A percentile compares a stretch with the other conserved stretches of the same genome.
phyloP scores from a whole-genome alignment of 2,329 filamentous ascomycete genomes.

The Fusarium irregulare region DNA sequence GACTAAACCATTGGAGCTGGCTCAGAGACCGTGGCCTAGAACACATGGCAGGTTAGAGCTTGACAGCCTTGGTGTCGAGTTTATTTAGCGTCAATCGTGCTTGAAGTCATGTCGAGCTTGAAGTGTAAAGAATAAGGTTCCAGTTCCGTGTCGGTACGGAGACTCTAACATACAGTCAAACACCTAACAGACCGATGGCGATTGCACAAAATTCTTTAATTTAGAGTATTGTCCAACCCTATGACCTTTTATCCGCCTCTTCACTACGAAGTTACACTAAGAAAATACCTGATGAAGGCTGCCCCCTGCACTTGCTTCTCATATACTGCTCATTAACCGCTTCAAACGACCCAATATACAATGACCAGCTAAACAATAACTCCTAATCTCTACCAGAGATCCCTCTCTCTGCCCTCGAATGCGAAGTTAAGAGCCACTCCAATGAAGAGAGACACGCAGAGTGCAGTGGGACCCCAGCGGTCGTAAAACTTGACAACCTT shows the following conservation, averaged over 20 bases:
- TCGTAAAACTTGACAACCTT: conserved; percentile 94
- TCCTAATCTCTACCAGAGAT: conserved; percentile 58
- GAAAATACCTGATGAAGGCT: conserved; percentile 10
- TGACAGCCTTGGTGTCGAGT: neutral
- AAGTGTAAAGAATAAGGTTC: neutral
- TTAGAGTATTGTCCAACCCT: neutral
- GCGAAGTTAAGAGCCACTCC: conserved; percentile 85
- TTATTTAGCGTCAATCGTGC: neutral
- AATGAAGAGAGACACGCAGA: conserved; percentile 78
- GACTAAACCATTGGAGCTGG: neutral
- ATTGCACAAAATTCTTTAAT: conserved; percentile 1
- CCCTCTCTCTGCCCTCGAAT: conserved; percentile 74
- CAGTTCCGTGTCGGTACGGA: conserved; percentile 13
- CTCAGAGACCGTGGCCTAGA: conserved; percentile 11
- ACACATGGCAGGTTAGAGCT: neutral
- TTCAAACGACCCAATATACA: conserved; percentile 6
- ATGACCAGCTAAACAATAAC: conserved; percentile 5
- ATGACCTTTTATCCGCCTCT: conserved; percentile 6
- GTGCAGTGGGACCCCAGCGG: conserved; percentile 80
- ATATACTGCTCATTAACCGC: conserved; percentile 13
- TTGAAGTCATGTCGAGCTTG: neutral
- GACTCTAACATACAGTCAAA: neutral
- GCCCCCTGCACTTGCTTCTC: neutral
- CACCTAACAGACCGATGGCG: neutral
- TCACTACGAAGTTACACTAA: conserved; percentile 6